Conservation (phyloP, 768 basidiomycete species). For the Favolaschia claudopus region DNA sequence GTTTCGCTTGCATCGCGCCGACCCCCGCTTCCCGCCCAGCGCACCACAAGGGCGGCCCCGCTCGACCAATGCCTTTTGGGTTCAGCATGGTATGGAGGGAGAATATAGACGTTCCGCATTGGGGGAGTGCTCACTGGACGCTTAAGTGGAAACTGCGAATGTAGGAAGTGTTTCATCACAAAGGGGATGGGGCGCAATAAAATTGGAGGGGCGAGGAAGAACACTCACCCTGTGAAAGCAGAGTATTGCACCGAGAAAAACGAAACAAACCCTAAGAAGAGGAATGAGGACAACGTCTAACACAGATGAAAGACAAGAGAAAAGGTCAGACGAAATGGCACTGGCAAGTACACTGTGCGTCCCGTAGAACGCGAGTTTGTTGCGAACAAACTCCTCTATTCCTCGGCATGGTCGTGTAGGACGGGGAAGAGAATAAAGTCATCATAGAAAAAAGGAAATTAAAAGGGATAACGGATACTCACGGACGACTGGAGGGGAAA, state of each 20-base stretch:
- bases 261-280: not conserved
- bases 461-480: no score
- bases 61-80: conserved; percentile 67
- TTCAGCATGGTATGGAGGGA: conserved; percentile 71
- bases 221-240: conserved; percentile 32
- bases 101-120: conserved; percentile 74
- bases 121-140: conserved; percentile 78
- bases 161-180: conserved; percentile 67
- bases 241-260: not conserved
- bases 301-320: conserved; percentile 4
- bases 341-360: conserved; percentile 86
- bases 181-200: conserved; percentile 21
- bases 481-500: no score
- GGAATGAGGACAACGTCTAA: not conserved
- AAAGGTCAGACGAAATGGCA: conserved; percentile 83
- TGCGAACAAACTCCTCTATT: conserved; percentile 82
- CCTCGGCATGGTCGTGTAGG: conserved; percentile 90
- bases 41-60: conserved; percentile 70
- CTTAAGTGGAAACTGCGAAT: conserved; percentile 93
- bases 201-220: conserved; percentile 10
- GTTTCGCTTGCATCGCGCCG: conserved; percentile 71
- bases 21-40: conserved; percentile 81
- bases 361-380: conserved; percentile 68
- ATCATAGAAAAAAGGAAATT: no score
- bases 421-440: conserved; percentile 92